phyloP scores from a whole-genome alignment of 306 rosid genomes.

The Rosa lucieae region DNA sequence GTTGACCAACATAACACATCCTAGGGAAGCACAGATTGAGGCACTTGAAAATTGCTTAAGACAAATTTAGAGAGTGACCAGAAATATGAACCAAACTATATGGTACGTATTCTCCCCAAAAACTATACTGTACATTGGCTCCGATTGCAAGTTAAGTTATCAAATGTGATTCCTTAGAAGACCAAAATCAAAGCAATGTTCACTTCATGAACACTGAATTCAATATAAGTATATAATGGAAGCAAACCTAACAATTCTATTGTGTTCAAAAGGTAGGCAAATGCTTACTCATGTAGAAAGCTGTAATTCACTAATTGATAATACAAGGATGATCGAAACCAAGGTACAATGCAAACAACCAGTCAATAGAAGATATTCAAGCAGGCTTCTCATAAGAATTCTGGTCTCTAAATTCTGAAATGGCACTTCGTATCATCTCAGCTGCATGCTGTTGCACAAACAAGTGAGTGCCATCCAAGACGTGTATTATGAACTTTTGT shows the following conservation, averaged over 20 bases:
- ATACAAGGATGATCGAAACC: not conserved
- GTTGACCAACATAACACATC: too few species aligned
- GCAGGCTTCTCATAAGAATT: constrained; percentile 80
- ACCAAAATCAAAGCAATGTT: not conserved
- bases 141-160: not conserved
- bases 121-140: too few species aligned
- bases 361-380: constrained; percentile 31
- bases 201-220: not conserved
- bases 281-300: not conserved
- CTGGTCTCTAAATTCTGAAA: constrained; percentile 84
- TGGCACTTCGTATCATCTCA: constrained; percentile 71
- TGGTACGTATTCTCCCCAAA: too few species aligned
- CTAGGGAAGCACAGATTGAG: too few species aligned
- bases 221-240: not conserved
- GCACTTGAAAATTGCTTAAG: too few species aligned
- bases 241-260: not conserved
- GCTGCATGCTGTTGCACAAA: constrained; percentile 86
- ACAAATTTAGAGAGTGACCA: too few species aligned
- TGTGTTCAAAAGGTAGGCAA: not conserved
- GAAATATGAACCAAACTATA: too few species aligned
- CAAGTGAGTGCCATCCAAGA: constrained; percentile 75
- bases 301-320: not conserved
- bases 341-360: not conserved
- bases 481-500: constrained; percentile 73
- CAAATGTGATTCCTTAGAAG: not conserved